phyloP scores from a whole-genome alignment of 306 rosid genomes.

The Dicorynia guianensis region DNA sequence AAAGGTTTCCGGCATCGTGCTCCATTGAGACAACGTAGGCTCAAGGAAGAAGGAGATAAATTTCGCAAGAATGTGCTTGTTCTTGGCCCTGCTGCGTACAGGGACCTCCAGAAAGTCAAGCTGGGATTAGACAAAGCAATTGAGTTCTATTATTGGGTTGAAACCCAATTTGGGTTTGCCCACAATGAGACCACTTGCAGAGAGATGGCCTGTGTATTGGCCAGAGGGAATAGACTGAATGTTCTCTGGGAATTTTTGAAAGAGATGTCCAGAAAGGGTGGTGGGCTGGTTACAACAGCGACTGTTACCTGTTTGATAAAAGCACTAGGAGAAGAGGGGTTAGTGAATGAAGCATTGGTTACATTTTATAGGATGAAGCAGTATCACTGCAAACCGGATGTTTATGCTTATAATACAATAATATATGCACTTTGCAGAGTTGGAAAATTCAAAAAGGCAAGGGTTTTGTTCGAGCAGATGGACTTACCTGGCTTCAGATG shows the following conservation, averaged over 20 bases:
- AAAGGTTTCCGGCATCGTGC: slow-evolving; percentile 71
- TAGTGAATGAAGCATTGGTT: slow-evolving; percentile 69
- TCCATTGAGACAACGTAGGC: slow-evolving; percentile 70
- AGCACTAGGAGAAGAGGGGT: slow-evolving; percentile 83
- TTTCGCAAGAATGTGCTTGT: slow-evolving; percentile 51
- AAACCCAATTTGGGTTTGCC: slow-evolving; percentile 54
- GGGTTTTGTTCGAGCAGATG: slow-evolving; percentile 82
- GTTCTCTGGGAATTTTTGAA: slow-evolving; percentile 74
- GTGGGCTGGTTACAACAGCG: slow-evolving; percentile 58
- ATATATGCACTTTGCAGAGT: slow-evolving; percentile 74
- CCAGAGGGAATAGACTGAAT: slow-evolving; percentile 52
- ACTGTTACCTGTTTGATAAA: slow-evolving; percentile 87
- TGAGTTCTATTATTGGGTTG: slow-evolving; percentile 83
- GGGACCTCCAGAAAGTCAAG: slow-evolving; percentile 57
- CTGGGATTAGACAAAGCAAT: slow-evolving; percentile 66
- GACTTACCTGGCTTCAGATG: slow-evolving; percentile 84
- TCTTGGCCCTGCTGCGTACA: slow-evolving; percentile 78
- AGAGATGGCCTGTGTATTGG: slow-evolving; percentile 81
- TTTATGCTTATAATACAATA: slow-evolving; percentile 66
- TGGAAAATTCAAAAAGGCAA: slow-evolving; percentile 74
- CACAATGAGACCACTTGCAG: slow-evolving; percentile 72
- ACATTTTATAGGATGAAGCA: slow-evolving; percentile 79
- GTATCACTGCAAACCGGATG: slow-evolving; percentile 74
- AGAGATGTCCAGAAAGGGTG: slow-evolving; percentile 51
- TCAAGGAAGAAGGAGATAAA: slow-evolving; percentile 51